Conservation (phyloP, 176 grass and related monocot genomes). For the Canna indica region DNA sequence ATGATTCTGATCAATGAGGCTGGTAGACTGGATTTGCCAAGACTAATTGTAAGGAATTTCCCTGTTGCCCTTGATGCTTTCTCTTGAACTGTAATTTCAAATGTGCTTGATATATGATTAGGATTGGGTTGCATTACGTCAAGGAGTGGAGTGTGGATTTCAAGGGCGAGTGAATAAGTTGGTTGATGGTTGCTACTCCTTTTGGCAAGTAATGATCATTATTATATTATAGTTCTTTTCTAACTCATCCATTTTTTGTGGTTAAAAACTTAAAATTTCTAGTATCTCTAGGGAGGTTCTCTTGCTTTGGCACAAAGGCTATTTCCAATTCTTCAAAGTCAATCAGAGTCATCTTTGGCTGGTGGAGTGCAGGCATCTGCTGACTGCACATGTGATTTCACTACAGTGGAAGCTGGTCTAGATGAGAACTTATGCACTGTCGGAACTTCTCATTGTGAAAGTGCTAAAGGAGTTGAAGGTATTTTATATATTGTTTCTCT, state of each 20-base stretch:
- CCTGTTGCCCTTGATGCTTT: conserved; percentile 7
- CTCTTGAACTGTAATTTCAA: conserved; percentile 12
- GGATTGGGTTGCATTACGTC: conserved; percentile 69
- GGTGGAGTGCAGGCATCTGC: conserved; percentile 18
- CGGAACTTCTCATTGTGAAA: conserved; percentile 18
- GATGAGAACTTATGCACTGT: conserved; percentile 15
- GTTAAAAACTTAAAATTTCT: neutral
- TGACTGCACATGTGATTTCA: conserved; percentile 22
- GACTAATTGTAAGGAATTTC: conserved; percentile 55
- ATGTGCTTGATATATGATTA: conserved; percentile 18
- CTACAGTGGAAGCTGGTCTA: conserved; percentile 5
- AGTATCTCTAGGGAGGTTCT: conserved; percentile 49
- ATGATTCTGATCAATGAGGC: conserved; percentile 90
- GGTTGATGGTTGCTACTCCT: conserved; percentile 98
- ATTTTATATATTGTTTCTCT: neutral
- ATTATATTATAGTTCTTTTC: conserved; percentile 20
- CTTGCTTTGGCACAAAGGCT: conserved; percentile 76
- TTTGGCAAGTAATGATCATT: conserved; percentile 78
- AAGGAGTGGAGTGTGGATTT: conserved; percentile 95
- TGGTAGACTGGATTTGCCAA: conserved; percentile 67
- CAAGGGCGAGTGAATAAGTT: conserved; percentile 93
- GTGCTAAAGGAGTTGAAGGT: neutral
- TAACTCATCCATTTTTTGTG: conserved; percentile 2
- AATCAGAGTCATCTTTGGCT: conserved; percentile 31
- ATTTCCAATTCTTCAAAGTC: conserved; percentile 34